Conservation (phyloP, 306 rosid species). For the Pyrus pyrifolia region DNA sequence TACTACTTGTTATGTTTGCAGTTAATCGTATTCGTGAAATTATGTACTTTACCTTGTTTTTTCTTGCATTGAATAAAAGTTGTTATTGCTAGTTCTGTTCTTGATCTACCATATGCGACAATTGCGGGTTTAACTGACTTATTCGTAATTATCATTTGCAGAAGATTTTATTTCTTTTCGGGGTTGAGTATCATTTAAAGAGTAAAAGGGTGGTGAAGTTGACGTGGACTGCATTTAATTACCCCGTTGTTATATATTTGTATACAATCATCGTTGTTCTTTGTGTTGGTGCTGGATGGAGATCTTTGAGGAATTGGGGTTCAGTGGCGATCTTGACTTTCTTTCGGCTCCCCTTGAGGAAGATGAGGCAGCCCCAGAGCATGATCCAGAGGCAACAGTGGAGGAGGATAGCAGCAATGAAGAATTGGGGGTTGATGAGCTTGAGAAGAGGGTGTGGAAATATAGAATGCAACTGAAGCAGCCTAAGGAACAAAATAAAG, state of each 20-base stretch:
- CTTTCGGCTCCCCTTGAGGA: conserved; percentile 41
- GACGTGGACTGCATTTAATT: background rate
- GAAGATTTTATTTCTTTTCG: background rate
- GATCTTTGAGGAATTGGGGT: conserved; percentile 56
- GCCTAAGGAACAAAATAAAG: conserved; percentile 49
- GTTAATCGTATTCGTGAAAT: conserved; percentile 5
- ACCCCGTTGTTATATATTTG: background rate
- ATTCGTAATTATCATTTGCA: conserved; percentile 5
- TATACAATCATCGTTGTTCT: background rate
- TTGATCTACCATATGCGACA: conserved; percentile 1
- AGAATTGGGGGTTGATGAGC: conserved; percentile 59
- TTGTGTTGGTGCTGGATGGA: conserved; percentile 27
- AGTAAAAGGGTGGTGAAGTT: background rate
- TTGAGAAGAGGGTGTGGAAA: conserved; percentile 80
- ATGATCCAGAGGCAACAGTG: conserved; percentile 36
- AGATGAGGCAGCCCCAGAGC: conserved; percentile 35
- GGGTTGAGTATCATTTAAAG: background rate
- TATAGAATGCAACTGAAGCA: conserved; percentile 53
- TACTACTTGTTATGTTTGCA: background rate
- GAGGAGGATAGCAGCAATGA: conserved; percentile 66
- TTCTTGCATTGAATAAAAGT: background rate
- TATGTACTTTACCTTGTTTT: background rate
- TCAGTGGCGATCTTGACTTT: conserved; percentile 56
- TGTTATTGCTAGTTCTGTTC: conserved; percentile 10
- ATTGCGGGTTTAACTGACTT: background rate